Percentiles rank a stretch among this genome's conserved stretches.
Conservation (phyloP, 2,329 filamentous ascomycete species). For the Exophiala mesophila region DNA sequence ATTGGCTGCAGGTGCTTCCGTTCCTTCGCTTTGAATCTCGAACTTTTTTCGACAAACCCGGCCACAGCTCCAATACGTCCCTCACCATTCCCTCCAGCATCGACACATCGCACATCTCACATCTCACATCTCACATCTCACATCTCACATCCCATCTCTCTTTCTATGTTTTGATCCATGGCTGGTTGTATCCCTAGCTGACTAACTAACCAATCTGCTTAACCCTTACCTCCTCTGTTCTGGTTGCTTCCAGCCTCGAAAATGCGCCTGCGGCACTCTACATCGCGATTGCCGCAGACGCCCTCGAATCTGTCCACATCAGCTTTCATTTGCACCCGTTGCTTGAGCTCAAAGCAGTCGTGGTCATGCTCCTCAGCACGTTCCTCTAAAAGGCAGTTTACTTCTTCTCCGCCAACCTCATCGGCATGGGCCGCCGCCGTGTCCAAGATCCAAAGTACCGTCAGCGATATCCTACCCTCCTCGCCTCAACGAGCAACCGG, state of each 20-base stretch:
- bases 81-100: too few species aligned
- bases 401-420: slow-evolving; percentile 6
- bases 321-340: slow-evolving; percentile 16
- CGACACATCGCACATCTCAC: too few species aligned
- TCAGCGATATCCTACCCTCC: slow-evolving; percentile 37
- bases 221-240: too few species aligned
- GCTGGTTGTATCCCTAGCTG: background rate
- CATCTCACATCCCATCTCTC: background rate
- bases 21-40: too few species aligned
- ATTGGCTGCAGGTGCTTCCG: too few species aligned
- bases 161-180: too few species aligned
- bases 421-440: slow-evolving; percentile 41
- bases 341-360: slow-evolving; percentile 14
- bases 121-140: too few species aligned
- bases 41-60: too few species aligned
- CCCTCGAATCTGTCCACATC: slow-evolving; percentile 8
- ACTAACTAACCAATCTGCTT: background rate
- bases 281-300: slow-evolving; percentile 8
- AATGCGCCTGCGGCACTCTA: slow-evolving; percentile 16
- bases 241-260: background rate
- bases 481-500: slow-evolving; percentile 33
- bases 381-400: slow-evolving; percentile 14
- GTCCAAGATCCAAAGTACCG: slow-evolving; percentile 49
- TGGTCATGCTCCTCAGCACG: background rate
- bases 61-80: too few species aligned